Base-by-base conservation (phyloP, 306 rosid species). In the Cicer arietinum region DNA sequence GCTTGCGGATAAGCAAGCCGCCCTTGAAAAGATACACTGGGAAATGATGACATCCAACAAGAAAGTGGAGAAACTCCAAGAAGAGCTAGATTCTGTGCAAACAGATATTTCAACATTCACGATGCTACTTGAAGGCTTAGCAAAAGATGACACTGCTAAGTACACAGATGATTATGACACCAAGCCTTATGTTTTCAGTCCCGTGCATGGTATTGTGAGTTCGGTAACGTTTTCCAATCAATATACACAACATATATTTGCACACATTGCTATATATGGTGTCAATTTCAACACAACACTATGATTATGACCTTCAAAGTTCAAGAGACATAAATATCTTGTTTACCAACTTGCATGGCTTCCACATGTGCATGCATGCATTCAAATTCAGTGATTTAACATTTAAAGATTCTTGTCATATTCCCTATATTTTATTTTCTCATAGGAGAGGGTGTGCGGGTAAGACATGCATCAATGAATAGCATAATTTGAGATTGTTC, bases 1-100 rank as follows among this genome's bases (percentile, higher is more conserved):
- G 84, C 97, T 94, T 72, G 98, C 98, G 59, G 98, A 94, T 72
- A 94, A 90, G 89, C 97, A 94, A 87, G 98, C 98, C 78, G 90
- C 90, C 10, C 83, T 94, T 73, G 98, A 94, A 75, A 94, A 84
- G 85, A 81, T 84, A 77, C 90, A 86, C 50, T 91, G 98, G 98
- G 95, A 91, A 87, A 96, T 90, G 18, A 80, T 79, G 85, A 86
- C 96, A 69, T 85, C 95, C 51, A 89, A 83, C 83, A 69, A 90
- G 73, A 80, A 67, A 72, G 82, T 76, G 61, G 84, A 80, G 73
- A 84, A 80, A 40, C 84, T 84, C 43, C 86, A 71, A 67, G 80
- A 16, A 12, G 82, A 84, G 82, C 59, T 80, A 53, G 77, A 68
- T 67, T 80, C 87, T 43, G 40, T 76, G 77, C 82, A 84, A 79